These are phyloP conservation scores for Fusarium secorum DNA, from an alignment of 2,329 filamentous ascomycete species.

Conservation along the genomic window DNA sequence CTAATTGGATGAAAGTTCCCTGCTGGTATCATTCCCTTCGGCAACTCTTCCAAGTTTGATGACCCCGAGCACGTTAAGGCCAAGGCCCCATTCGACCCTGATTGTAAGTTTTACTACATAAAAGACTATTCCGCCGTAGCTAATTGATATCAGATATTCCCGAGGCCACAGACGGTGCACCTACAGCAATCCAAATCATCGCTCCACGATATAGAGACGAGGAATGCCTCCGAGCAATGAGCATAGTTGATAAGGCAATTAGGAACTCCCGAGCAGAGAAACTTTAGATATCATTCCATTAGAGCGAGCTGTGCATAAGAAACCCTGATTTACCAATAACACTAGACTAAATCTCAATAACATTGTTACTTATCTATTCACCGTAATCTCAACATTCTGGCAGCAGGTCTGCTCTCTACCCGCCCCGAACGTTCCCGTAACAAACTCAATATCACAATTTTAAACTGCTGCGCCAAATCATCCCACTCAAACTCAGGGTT, in stretches of 20 bases:
- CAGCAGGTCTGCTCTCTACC: not conserved
- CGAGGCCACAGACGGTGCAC: conserved; percentile 26
- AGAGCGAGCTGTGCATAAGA: too few relatives aligned
- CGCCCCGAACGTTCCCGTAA: not conserved
- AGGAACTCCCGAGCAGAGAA: not conserved
- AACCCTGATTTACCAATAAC: not conserved
- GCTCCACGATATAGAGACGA: conserved; percentile 34
- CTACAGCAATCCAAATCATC: conserved; percentile 28
- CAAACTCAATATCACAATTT: not conserved
- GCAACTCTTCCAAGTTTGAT: conserved; percentile 21
- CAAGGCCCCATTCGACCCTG: conserved; percentile 26
- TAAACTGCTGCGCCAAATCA: not conserved
- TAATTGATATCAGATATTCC: conserved; percentile 18
- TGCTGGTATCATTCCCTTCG: conserved; percentile 34
- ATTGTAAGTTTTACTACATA: conserved; percentile 1
- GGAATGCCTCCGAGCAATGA: conserved; percentile 35
- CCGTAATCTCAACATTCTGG: not conserved
- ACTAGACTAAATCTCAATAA: not conserved
- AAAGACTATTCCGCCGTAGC: accelerated
- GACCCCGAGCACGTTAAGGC: conserved; percentile 21
- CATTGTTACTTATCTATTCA: accelerated
- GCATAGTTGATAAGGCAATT: conserved; percentile 23
- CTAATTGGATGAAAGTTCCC: conserved; percentile 24
- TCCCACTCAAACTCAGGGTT: conserved; percentile 5
- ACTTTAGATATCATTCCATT: not conserved